These are phyloP conservation scores for Musa troglodytarum DNA, from an alignment of 176 grass and related monocot species.

Conservation along the genomic window DNA sequence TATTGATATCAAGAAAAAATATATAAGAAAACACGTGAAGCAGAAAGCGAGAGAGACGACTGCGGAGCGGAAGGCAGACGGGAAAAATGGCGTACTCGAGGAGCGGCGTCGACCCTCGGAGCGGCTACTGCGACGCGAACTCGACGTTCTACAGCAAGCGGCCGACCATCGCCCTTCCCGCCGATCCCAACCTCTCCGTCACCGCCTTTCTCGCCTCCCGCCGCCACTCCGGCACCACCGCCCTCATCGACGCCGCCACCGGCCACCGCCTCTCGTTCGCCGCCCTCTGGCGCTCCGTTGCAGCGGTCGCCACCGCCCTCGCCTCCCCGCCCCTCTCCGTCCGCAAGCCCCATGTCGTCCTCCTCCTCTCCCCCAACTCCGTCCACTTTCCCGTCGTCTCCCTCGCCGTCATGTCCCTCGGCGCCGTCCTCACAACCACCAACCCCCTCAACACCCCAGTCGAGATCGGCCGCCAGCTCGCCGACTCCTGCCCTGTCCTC, in stretches of 20 bases:
- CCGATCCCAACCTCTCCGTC: conserved; percentile 42
- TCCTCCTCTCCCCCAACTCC: conserved; percentile 87
- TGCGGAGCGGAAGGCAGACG: too few relatives aligned
- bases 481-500: conserved; percentile 61
- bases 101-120: conserved; percentile 34
- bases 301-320: conserved; percentile 57
- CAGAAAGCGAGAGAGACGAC: too few relatives aligned
- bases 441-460: conserved; percentile 74
- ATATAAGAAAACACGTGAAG: too few relatives aligned
- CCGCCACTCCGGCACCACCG: conserved; percentile 64
- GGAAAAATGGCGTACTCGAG: background rate
- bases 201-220: conserved; percentile 70
- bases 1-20: too few relatives aligned
- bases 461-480: conserved; percentile 84
- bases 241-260: conserved; percentile 56
- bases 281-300: conserved; percentile 56
- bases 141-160: conserved; percentile 65
- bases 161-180: conserved; percentile 35
- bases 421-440: conserved; percentile 71
- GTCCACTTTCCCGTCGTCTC: conserved; percentile 78
- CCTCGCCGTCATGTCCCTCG: conserved; percentile 76
- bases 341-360: conserved; percentile 57
- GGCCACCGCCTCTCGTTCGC: conserved; percentile 55
- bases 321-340: conserved; percentile 52
- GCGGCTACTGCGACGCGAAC: conserved; percentile 55